These are phyloP conservation scores for Umbilicaria muhlenbergii DNA, from an alignment of 495 filamentous ascomycete genomes.

Conservation along the genomic window DNA sequence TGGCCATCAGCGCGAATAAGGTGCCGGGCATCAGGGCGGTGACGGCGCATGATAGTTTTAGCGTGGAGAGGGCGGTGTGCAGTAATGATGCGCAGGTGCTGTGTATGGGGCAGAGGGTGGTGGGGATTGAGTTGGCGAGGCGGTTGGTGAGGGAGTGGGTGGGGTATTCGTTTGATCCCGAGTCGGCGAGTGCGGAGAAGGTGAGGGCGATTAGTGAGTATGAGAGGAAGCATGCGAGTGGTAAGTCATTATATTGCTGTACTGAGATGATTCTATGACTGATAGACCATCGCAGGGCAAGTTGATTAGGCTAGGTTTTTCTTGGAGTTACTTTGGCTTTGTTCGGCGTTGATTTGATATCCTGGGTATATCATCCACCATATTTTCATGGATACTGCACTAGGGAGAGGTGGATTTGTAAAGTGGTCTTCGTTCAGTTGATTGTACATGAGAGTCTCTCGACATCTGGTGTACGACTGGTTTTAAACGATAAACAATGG, in stretches of 20 bases:
- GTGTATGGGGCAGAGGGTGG: constrained; percentile 74
- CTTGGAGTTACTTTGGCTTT: no score
- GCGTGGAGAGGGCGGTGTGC: constrained; percentile 63
- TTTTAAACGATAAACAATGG: no score
- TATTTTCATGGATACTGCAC: no score
- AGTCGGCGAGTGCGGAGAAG: constrained; percentile 56
- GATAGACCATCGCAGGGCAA: no score
- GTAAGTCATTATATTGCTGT: neutral
- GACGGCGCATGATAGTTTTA: constrained; percentile 75
- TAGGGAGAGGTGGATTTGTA: no score
- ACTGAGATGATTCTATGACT: no score
- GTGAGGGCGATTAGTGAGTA: constrained; percentile 60
- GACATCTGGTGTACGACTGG: no score
- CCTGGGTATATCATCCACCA: no score
- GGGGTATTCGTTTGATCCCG: constrained; percentile 64
- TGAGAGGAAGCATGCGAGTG: constrained; percentile 35
- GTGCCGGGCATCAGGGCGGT: constrained; percentile 73
- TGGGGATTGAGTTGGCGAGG: constrained; percentile 66
- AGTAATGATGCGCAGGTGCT: constrained; percentile 82
- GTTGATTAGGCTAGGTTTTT: no score
- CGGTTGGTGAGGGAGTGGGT: constrained; percentile 69
- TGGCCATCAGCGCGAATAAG: constrained; percentile 79
- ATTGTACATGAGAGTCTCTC: no score
- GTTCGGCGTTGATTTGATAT: no score
- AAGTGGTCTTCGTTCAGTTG: no score